Percentiles rank a stretch among this genome's conserved stretches.
Conservation (phyloP, 2,329 filamentous ascomycete species). For the Aspergillus tubingensis region DNA sequence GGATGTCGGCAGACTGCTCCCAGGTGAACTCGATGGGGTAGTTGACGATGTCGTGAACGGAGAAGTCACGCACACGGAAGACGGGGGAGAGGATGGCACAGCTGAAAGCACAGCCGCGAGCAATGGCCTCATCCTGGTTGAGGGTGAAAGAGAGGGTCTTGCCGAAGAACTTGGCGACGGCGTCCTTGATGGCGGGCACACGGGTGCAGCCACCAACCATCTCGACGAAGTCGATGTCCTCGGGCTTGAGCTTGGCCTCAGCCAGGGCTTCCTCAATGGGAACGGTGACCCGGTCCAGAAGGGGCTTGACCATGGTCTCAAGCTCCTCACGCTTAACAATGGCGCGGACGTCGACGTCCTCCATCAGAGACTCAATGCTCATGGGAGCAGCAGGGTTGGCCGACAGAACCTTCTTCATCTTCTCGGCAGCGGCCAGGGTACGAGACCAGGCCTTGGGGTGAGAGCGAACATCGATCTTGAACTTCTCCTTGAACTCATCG, state of each 20-base stretch:
- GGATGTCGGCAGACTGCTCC: conserved; percentile 98
- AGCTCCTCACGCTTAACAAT: conserved; percentile 94
- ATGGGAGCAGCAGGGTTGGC: conserved; percentile 90
- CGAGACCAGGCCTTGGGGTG: conserved; percentile 89
- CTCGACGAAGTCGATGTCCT: conserved; percentile 92
- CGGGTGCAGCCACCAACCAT: conserved; percentile 93
- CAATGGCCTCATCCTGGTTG: conserved; percentile 97
- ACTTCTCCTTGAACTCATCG: conserved; percentile 95
- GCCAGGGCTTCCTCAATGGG: conserved; percentile 89
- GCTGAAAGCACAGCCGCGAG: conserved; percentile 93
- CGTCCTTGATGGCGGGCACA: conserved; percentile 88
- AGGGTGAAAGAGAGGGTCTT: conserved; percentile 93
- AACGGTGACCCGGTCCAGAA: conserved; percentile 69
- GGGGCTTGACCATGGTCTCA: conserved; percentile 83
- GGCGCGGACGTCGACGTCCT: conserved; percentile 86
- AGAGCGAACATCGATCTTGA: conserved; percentile 91
- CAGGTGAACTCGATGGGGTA: conserved; percentile 98
- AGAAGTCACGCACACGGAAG: conserved; percentile 98
- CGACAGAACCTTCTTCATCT: conserved; percentile 97
- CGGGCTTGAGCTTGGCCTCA: conserved; percentile 86
- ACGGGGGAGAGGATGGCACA: conserved; percentile 96
- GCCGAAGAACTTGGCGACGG: conserved; percentile 86
- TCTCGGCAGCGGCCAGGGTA: conserved; percentile 86
- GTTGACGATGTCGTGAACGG: conserved; percentile 94
- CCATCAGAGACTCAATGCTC: conserved; percentile 98